Evolutionary conservation across 2,329 filamentous ascomycete genomes (phyloP).

Genomic region (Fusarium sp.): DNA sequence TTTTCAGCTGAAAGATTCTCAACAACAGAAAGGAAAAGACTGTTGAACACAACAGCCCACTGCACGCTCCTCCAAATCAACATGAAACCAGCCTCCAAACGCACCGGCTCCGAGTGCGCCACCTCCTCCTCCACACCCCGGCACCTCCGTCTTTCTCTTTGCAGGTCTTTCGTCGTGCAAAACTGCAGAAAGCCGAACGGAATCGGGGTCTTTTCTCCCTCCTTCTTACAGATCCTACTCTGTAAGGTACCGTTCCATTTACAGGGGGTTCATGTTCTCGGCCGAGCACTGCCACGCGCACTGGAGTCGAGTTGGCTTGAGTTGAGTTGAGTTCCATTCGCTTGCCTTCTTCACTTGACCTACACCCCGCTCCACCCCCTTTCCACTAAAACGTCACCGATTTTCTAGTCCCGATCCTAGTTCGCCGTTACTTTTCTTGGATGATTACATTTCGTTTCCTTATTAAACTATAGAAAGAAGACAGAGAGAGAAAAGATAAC

Average conservation of each 20-base stretch:
- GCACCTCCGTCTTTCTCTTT: conserved; percentile 3
- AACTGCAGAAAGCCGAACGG: background rate
- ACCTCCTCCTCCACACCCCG: conserved; percentile 13
- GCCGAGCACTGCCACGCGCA: conserved; percentile 39
- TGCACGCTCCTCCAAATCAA: conserved; percentile 38
- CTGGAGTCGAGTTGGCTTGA: background rate
- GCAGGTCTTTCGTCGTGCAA: background rate
- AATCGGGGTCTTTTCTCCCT: conserved; percentile 1
- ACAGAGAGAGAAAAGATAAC: background rate
- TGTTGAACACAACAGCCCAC: conserved; percentile 31
- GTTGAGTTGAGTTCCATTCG: background rate
- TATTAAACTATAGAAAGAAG: conserved; percentile 5
- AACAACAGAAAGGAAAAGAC: background rate
- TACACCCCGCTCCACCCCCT: background rate
- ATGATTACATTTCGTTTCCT: conserved; percentile 17
- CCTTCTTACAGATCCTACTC: background rate
- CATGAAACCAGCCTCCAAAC: conserved; percentile 34
- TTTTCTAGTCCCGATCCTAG: conserved; percentile 29
- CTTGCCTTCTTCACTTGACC: background rate
- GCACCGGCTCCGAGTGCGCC: conserved; percentile 14
- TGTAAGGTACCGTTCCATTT: background rate
- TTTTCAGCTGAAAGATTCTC: background rate
- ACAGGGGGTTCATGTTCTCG: conserved; percentile 31
- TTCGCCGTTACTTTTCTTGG: conserved; percentile 4
- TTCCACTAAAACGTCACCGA: conserved; percentile 28